Percentiles rank a stretch among this genome's conserved stretches.
Evolutionary conservation across 352 stramenopile species (phyloP).

Genomic region (Globisporangium abappressorium): DNA sequence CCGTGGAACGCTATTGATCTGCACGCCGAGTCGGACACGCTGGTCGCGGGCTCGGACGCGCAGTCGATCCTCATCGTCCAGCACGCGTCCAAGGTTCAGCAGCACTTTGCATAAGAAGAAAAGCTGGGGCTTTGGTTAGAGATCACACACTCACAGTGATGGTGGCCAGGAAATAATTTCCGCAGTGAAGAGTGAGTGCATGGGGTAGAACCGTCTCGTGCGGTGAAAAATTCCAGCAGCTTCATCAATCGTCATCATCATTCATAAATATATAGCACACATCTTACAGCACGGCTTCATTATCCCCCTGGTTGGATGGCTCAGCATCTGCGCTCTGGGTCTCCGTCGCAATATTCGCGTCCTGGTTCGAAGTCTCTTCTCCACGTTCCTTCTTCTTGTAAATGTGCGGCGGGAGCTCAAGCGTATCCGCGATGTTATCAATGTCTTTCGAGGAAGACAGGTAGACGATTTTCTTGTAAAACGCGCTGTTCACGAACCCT

Average conservation of each 20-base stretch:
- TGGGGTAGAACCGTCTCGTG: no score
- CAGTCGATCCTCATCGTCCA: constrained; percentile 72
- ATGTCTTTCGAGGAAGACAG: constrained; percentile 46
- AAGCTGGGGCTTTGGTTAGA: background rate
- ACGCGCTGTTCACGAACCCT: constrained; percentile 52
- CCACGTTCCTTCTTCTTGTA: constrained; percentile 17
- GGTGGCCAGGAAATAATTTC: background rate
- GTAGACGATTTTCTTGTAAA: constrained; percentile 83
- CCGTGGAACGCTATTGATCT: constrained; percentile 70
- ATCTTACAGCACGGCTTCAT: constrained; percentile 9
- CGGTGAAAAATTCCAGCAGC: background rate
- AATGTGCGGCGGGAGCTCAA: constrained; percentile 50
- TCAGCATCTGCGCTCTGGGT: background rate
- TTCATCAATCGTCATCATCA: background rate
- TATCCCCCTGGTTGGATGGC: background rate
- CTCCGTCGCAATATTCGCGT: background rate
- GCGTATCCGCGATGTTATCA: constrained; percentile 38
- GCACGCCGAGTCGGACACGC: constrained; percentile 69
- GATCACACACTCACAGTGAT: background rate
- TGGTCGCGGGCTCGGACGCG: constrained; percentile 71
- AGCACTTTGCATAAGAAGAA: constrained; percentile 2
- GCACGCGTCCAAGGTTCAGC: constrained; percentile 39
- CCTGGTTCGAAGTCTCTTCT: background rate
- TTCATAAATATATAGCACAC: constrained; percentile 3
- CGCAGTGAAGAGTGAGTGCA: background rate